Evolutionary conservation across 139 green algal species (phyloP), one percentile per base, ranked within the genome.

Genomic region (Chlorella sp.): DNA sequence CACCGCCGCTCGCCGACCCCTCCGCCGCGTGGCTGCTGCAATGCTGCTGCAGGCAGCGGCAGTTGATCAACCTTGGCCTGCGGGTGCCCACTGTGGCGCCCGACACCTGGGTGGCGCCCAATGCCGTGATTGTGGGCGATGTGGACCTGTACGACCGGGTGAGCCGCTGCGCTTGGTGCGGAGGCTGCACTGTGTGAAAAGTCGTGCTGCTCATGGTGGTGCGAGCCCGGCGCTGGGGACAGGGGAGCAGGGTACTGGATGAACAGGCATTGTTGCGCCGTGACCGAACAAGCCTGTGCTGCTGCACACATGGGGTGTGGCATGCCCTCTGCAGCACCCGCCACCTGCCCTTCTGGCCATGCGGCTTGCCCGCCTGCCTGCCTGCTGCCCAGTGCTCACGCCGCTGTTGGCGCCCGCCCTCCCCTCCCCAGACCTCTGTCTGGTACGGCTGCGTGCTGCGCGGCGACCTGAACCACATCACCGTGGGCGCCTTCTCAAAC

Each of bases 391-490:
- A n/a, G n/a, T n/a, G n/a, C n/a, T n/a, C n/a, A n/a, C 44, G 44
- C 62, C 28, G 21, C 62, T 68, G 62, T n/a, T n/a, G n/a, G n/a
- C 21, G 25, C 25, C 28, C 64, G 16, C 28, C 30, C 38, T 26
- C 65, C 4, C 34, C 0, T 51, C 7, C 51, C 34, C 90, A 98
- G 94, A 94, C 91, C 0, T 94, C 87, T 34, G 88, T 98, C 28
- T 98, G 95, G 92, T 94, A 96, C 83, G 93, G 94, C 20, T 91
- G 87, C 16, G 95, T 98, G 39, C 84, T 98, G 25, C 90, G 96
- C 3, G 96, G 95, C 11, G 96, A 98, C 88, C 85, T 98, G 25
- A 98, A 98, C 88, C 91, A 88, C 56, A 96, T 98, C 73, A 91
- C 85, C 9, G 87, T 98, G 5, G 93, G 92, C 23, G 83, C 89